These are phyloP conservation scores for Phytophthora vignae DNA, from an alignment of 352 stramenopile species.

Conservation along the genomic window DNA sequence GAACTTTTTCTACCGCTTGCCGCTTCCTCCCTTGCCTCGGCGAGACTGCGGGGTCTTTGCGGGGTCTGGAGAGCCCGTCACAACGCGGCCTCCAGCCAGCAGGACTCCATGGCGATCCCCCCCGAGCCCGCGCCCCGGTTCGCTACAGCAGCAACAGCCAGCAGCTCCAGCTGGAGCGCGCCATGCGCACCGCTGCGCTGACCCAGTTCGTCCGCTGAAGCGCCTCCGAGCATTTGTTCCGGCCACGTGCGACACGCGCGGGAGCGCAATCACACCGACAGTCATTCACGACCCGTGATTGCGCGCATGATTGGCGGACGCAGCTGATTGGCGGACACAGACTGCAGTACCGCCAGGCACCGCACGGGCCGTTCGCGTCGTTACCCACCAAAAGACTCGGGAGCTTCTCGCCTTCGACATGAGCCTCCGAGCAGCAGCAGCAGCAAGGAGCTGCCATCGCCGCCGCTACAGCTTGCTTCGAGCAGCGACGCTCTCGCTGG, in stretches of 20 bases:
- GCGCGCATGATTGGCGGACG: slow-evolving; percentile 10
- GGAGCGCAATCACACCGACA: slow-evolving; percentile 23
- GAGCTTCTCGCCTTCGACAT: neutral
- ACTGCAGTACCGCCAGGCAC: slow-evolving; percentile 25
- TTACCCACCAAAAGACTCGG: slow-evolving; percentile 22
- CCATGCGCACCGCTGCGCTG: neutral
- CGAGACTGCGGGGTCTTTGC: neutral
- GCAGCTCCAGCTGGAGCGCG: neutral
- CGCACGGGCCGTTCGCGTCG: slow-evolving; percentile 18
- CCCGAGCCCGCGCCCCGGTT: neutral
- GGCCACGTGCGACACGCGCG: slow-evolving; percentile 15
- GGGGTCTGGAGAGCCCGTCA: neutral
- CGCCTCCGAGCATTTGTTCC: neutral
- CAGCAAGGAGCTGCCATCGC: no score
- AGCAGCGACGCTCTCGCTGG: neutral
- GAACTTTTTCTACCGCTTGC: neutral
- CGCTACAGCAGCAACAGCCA: neutral
- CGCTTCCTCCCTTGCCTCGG: no score
- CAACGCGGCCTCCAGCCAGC: neutral
- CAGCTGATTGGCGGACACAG: no score
- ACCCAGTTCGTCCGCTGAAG: neutral
- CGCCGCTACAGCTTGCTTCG: neutral
- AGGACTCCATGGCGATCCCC: neutral
- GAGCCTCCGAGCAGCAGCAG: neutral
- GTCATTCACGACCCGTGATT: slow-evolving; percentile 24